Evolutionary conservation across 1,284 basidiomycete species (phyloP).

Genomic region (Ceratobasidium sp.): DNA sequence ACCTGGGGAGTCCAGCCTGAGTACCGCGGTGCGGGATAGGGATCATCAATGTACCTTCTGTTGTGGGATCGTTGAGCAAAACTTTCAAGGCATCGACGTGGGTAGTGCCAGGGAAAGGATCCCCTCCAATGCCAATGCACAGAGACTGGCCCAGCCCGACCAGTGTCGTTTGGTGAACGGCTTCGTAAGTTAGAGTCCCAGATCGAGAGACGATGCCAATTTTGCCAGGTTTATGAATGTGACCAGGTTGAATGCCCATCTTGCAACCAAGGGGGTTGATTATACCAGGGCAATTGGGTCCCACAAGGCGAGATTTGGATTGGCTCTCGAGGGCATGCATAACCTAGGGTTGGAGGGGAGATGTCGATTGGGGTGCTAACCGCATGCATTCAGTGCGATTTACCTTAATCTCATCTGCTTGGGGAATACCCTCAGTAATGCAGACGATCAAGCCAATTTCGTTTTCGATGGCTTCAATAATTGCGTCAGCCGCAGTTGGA

Average conservation of each 20-base stretch:
- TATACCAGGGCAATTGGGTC: slow-evolving; percentile 98
- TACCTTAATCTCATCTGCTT: slow-evolving; percentile 91
- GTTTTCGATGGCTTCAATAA: slow-evolving; percentile 96
- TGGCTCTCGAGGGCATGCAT: slow-evolving; percentile 94
- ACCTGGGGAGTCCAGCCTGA: slow-evolving; percentile 57
- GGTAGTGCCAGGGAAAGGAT: slow-evolving; percentile 98
- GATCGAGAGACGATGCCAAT: slow-evolving; percentile 98
- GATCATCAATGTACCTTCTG: slow-evolving; percentile 69
- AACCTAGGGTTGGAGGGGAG: slow-evolving; percentile 61
- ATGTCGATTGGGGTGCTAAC: not conserved
- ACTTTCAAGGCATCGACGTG: slow-evolving; percentile 96
- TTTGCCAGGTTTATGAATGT: slow-evolving; percentile 94
- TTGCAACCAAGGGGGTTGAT: slow-evolving; percentile 98
- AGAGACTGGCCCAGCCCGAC: slow-evolving; percentile 97
- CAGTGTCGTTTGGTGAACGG: slow-evolving; percentile 91
- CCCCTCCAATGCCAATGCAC: slow-evolving; percentile 97
- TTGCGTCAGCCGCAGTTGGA: slow-evolving; percentile 89
- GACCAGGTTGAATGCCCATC: slow-evolving; percentile 99
- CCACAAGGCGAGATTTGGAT: slow-evolving; percentile 92
- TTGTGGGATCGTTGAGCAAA: slow-evolving; percentile 91
- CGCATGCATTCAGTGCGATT: slow-evolving; percentile 47
- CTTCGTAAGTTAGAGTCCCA: slow-evolving; percentile 92
- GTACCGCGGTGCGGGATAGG: not conserved
- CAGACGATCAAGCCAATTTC: slow-evolving; percentile 96
- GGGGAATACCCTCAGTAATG: slow-evolving; percentile 97